Conservation (phyloP, 2,329 filamentous ascomycete genomes). For the Thielaviopsis musarum region DNA sequence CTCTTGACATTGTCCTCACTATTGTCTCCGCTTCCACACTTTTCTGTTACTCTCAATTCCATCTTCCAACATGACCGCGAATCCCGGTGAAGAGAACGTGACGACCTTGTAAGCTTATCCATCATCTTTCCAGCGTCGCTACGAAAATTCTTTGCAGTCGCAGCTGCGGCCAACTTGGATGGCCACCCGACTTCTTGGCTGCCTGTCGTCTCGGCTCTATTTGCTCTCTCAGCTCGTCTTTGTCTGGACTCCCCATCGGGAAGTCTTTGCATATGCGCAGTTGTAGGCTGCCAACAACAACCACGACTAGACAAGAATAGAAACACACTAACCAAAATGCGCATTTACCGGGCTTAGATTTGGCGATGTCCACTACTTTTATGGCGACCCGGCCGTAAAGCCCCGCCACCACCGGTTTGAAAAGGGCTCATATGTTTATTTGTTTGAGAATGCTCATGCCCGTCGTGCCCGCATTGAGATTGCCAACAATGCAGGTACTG, state of each 20-base stretch:
- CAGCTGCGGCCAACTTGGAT: not conserved
- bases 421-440: slow-evolving; percentile 62
- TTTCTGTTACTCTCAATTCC: not conserved
- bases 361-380: slow-evolving; percentile 65
- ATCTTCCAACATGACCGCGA: slow-evolving; percentile 25
- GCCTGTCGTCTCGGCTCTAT: not conserved
- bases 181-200: not conserved
- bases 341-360: slow-evolving; percentile 38
- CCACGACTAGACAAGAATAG: not conserved
- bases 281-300: not conserved
- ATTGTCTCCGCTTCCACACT: not conserved
- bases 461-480: slow-evolving; percentile 56
- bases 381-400: slow-evolving; percentile 45
- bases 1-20: not conserved
- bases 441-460: slow-evolving; percentile 56
- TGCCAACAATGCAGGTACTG: slow-evolving; percentile 56
- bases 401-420: slow-evolving; percentile 70
- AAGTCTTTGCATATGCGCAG: not conserved
- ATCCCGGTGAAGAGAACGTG: slow-evolving; percentile 33
- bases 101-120: slow-evolving; percentile 31
- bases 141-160: not conserved
- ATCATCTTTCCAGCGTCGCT: not conserved
- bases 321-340: slow-evolving; percentile 1
- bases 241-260: not conserved
- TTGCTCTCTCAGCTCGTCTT: not conserved